Base-by-base conservation (phyloP, 108 stramenopile genomes). In the Parietichytrium sp. region DNA sequence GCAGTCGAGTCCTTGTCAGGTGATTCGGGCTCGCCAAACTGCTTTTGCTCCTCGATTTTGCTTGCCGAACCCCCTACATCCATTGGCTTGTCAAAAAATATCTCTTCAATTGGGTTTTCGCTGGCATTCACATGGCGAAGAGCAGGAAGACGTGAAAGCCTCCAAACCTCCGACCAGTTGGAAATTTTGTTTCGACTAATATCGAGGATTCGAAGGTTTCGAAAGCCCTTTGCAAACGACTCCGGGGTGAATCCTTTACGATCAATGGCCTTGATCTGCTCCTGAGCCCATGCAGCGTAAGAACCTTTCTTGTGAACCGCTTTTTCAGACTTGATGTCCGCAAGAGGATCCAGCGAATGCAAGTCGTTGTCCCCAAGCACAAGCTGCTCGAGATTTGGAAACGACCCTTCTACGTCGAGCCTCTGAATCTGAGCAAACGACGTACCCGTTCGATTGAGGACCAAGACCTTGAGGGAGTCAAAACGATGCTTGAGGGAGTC, bases 161-260 rank as follows among this genome's bases (percentile, higher is more conserved):
- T 33, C 61, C 61, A 72, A 42, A 72, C 61, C 61, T 72, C 61
- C n/a, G 61, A 72, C 61, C 61, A 72, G 38, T 33, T 72, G 61
- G 61, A n/a, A 42, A 72, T 10, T 27, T 72, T 72, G 61, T 72
- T 72, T 16, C 61, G 33, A 6, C 38, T 45, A 10, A 72, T 27
- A 42, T 72, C 61, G 20, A 72, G 3, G 15, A 45, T 72, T 3
- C 61, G 61, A 47, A 72, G 61, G 20, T 25, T 72, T 16, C 38
- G 16, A 72, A 72, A 72, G 61, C 61, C 61, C 33, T 72, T 72
- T 33, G 61, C 61, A 20, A 72, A 72, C 38, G 61, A 72, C 61
- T 72, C 61, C n/a, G 61, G 61, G 7, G 61, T 72, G 3, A 72
- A 72, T n/a, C 61, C 61, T 12, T 31, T 33, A n/a, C 61, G 33